Base-by-base conservation (phyloP, 345 rosid species). In the Citrus mangshanensis region DNA sequence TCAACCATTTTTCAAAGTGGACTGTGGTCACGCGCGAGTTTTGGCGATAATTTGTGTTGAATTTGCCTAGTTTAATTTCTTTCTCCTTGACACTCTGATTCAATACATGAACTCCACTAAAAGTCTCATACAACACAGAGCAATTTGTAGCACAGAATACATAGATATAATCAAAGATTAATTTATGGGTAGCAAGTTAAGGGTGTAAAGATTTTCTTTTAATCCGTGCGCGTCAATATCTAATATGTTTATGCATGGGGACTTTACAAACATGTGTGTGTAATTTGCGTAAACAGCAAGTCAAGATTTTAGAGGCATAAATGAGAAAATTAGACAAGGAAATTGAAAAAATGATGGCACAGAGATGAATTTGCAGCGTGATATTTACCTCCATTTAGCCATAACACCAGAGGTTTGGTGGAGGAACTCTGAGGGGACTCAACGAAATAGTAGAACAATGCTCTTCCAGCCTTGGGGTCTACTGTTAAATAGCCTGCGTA, bases 391-490 rank as follows among this genome's bases (percentile, higher is more conserved):
- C 79, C 79, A 55, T 76, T 76, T 1, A 76, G 65, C 79, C 79
- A 84, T 18, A 88, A 67, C 19, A 88, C 77, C 62, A 88, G 76
- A 37, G 91, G 91, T 56, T 88, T 86, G 56, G 79, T 49, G 40
- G 85, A 74, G 73, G 91, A 78, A 62, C 80, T 61, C 66, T 32
- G 73, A 7, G 88, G 83, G 0, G 89, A 86, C 80, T 88, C 85
- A 2, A 73, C 85, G 6, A 85, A 85, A 68, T 87, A 85, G 76
- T 87, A 87, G 79, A 87, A 83, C 46, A 84, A 71, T 5, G 83
- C 76, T 49, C 83, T 77, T 58, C 85, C 86, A 19, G 77, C 72
- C 70, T 77, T 73, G 14, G 85, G 82, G 66, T 81, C 78, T 7
- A 85, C 84, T 0, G 84, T 85, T 0, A 87, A 84, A 73, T 81